Percentiles rank a stretch among this genome's conserved stretches.
phyloP scores from a whole-genome alignment of 2,329 filamentous ascomycete species.

The Penicillium decumbens region DNA sequence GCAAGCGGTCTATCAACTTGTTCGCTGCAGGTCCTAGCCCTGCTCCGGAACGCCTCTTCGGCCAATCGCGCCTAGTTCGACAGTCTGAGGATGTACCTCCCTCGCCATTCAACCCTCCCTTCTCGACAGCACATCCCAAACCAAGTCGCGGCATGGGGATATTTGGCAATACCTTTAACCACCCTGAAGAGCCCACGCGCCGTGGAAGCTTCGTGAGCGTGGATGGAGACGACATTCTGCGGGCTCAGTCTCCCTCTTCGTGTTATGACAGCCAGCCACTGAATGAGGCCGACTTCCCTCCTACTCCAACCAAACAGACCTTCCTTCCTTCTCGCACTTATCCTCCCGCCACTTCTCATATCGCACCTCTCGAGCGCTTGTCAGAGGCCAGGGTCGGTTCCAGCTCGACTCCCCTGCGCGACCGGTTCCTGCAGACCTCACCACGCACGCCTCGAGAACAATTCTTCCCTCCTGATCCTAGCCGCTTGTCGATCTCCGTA shows the following conservation, averaged over 20 bases:
- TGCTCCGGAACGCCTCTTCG: slow-evolving; percentile 55
- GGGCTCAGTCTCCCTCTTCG: slow-evolving; percentile 54
- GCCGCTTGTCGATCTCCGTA: slow-evolving; percentile 74
- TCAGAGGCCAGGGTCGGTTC: slow-evolving; percentile 29
- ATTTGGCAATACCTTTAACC: slow-evolving; percentile 55
- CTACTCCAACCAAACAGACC: slow-evolving; percentile 76
- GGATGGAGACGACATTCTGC: slow-evolving; percentile 68
- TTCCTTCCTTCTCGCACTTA: slow-evolving; percentile 38
- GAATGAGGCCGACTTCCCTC: slow-evolving; percentile 71
- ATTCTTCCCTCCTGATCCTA: slow-evolving; percentile 72
- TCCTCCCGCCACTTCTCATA: slow-evolving; percentile 31
- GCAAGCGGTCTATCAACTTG: slow-evolving; percentile 73
- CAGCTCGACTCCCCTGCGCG: slow-evolving; percentile 55
- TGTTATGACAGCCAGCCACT: slow-evolving; percentile 54
- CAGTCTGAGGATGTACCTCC: slow-evolving; percentile 75
- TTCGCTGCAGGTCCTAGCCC: slow-evolving; percentile 60
- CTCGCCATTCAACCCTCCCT: slow-evolving; percentile 69
- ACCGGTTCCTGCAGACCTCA: slow-evolving; percentile 52
- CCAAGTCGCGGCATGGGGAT: slow-evolving; percentile 60
- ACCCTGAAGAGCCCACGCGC: slow-evolving; percentile 45
- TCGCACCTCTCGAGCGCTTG: slow-evolving; percentile 33
- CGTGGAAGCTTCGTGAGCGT: slow-evolving; percentile 73
- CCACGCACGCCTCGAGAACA: slow-evolving; percentile 76
- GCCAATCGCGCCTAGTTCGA: slow-evolving; percentile 59
- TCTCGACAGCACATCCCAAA: slow-evolving; percentile 54